Evolutionary conservation across 2,329 filamentous ascomycete genomes (phyloP).

Genomic region (Phyllosticta citribraziliensis): DNA sequence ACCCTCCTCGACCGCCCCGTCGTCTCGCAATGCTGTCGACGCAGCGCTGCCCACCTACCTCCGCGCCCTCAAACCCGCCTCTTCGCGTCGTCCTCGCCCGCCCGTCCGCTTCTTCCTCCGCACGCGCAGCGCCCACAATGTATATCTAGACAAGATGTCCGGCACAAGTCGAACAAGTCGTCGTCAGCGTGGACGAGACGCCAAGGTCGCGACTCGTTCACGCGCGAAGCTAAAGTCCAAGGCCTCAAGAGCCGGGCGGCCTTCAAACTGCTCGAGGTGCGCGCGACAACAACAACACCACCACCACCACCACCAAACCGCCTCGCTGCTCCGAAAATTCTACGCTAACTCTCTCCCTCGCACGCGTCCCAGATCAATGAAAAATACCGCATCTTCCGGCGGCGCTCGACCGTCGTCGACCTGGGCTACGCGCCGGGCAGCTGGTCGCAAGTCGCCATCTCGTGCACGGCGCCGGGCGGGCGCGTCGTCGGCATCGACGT

Average conservation of each 20-base stretch:
- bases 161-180: constrained; percentile 38
- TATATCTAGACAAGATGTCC: background rate
- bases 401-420: constrained; percentile 80
- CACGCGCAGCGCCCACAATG: background rate
- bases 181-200: constrained; percentile 75
- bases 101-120: background rate
- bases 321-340: background rate
- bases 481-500: constrained; percentile 87
- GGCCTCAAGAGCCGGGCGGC: constrained; percentile 83
- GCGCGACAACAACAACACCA: background rate
- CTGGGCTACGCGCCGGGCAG: constrained; percentile 69
- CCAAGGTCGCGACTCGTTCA: constrained; percentile 63
- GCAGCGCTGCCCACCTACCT: background rate
- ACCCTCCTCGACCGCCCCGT: constrained; percentile 17
- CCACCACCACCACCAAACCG: background rate
- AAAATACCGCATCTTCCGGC: constrained; percentile 68
- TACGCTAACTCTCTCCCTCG: background rate
- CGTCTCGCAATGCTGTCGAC: background rate
- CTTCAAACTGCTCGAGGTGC: constrained; percentile 81
- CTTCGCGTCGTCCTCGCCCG: background rate
- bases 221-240: constrained; percentile 65
- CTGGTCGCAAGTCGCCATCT: constrained; percentile 69
- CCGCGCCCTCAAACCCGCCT: background rate
- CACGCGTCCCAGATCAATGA: constrained; percentile 57
- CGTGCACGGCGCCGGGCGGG: constrained; percentile 65